phyloP scores from a whole-genome alignment of 257 asterid genomes.

The Lycium ferocissimum region DNA sequence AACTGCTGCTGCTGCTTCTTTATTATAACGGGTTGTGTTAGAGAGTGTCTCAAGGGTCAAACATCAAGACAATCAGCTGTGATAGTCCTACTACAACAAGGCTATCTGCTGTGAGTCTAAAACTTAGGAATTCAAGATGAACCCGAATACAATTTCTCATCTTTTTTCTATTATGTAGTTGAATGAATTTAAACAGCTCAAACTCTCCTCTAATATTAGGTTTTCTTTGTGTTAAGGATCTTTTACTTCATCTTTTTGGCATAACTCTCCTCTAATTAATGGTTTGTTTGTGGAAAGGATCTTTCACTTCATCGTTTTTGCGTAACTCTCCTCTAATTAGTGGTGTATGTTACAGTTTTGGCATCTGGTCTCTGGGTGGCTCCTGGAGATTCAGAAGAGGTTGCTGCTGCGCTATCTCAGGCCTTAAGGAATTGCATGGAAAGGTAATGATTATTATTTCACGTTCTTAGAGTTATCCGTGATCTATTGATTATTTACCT shows the following conservation, averaged over 20 bases:
- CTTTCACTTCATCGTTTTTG: not conserved
- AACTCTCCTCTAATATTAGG: not conserved
- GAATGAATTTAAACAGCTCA: not conserved
- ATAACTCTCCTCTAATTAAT: not conserved
- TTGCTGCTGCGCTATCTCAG: conserved; percentile 94
- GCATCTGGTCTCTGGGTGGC: conserved; percentile 99
- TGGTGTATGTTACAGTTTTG: conserved; percentile 54
- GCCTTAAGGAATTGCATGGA: conserved; percentile 89
- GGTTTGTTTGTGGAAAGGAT: not conserved
- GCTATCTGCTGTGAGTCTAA: conserved; percentile 1
- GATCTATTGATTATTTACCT: conserved; percentile 36
- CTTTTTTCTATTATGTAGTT: not conserved
- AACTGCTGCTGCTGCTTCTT: not conserved
- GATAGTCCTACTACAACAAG: conserved; percentile 20
- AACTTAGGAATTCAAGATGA: conserved; percentile 14
- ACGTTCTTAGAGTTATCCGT: conserved; percentile 32
- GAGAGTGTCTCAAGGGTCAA: not conserved
- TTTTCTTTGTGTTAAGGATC: conserved; percentile 7
- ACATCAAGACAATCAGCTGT: not conserved
- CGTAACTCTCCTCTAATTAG: not conserved
- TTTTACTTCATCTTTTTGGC: not conserved
- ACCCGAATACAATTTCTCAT: not conserved
- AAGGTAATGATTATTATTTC: conserved; percentile 56
- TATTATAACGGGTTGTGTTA: not conserved
- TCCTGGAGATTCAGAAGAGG: conserved; percentile 99